A percentile compares a stretch with the other conserved stretches of the same genome.
These are phyloP conservation scores for Nitzschia inconspicua DNA, from an alignment of 108 stramenopile species.

Conservation along the genomic window DNA sequence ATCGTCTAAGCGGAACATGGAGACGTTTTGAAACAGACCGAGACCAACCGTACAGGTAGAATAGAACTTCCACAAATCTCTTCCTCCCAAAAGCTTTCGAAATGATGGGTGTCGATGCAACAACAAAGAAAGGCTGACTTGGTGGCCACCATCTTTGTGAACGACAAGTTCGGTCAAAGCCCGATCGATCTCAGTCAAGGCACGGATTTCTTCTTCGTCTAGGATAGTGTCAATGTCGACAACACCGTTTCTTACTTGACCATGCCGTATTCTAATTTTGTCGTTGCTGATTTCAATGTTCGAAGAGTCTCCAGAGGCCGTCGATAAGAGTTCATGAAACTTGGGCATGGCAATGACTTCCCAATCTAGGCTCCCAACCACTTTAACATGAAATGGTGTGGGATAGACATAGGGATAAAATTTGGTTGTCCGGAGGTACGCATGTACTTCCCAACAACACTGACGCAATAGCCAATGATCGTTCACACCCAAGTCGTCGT, in stretches of 20 bases:
- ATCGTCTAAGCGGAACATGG: background rate
- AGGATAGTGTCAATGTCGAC: background rate
- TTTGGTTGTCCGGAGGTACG: constrained; percentile 18
- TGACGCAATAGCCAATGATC: constrained; percentile 27
- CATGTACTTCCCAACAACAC: constrained; percentile 25
- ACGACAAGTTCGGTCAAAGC: constrained; percentile 4
- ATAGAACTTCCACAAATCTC: constrained; percentile 22
- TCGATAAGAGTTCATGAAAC: background rate
- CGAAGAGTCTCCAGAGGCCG: no score
- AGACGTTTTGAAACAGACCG: constrained; percentile 6
- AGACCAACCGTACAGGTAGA: no score
- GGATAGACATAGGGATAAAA: constrained; percentile 13
- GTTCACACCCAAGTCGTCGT: constrained; percentile 10
- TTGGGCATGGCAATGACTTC: background rate
- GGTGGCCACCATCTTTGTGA: constrained; percentile 35
- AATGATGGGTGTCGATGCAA: constrained; percentile 33
- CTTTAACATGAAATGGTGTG: background rate
- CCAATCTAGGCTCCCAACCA: constrained; percentile 13
- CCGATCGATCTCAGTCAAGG: background rate
- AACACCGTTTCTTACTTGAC: background rate
- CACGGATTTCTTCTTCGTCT: background rate
- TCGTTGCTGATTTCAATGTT: background rate
- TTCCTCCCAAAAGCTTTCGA: constrained; percentile 28
- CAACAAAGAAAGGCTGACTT: constrained; percentile 27
- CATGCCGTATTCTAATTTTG: background rate